Conservation (phyloP, 352 stramenopile species). For the Phytophthora cajani region DNA sequence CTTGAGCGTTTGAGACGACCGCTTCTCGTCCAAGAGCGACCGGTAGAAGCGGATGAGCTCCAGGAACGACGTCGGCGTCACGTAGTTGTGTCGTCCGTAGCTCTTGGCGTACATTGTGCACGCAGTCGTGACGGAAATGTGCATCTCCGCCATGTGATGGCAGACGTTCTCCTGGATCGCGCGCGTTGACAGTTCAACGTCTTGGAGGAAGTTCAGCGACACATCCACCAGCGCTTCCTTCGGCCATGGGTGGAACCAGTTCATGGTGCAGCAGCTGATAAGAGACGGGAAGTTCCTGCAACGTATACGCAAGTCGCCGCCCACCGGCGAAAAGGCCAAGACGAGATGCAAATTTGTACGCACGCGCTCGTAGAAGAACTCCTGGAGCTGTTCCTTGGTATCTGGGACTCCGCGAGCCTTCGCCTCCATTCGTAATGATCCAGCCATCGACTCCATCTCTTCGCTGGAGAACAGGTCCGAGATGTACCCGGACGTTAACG, state of each 20-base stretch:
- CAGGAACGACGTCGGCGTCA: constrained; percentile 93
- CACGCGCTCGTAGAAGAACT: constrained; percentile 92
- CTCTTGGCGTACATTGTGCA: constrained; percentile 80
- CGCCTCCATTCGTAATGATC: constrained; percentile 75
- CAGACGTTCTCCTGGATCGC: constrained; percentile 92
- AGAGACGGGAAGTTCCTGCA: constrained; percentile 85
- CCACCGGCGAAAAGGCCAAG: constrained; percentile 88
- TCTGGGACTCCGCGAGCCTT: constrained; percentile 89
- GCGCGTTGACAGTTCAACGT: constrained; percentile 66
- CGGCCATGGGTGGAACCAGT: constrained; percentile 94
- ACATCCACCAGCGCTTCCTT: constrained; percentile 90
- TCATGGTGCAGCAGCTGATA: constrained; percentile 75
- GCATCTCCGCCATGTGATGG: constrained; percentile 94
- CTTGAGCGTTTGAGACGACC: constrained; percentile 56
- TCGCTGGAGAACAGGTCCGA: constrained; percentile 87
- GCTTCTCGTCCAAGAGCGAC: constrained; percentile 67
- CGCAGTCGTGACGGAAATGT: constrained; percentile 83
- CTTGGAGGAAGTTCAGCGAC: constrained; percentile 83
- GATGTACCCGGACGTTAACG: constrained; percentile 81
- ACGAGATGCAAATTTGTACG: constrained; percentile 88
- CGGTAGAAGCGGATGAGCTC: constrained; percentile 95
- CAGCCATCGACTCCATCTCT: constrained; percentile 90
- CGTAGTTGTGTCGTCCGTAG: constrained; percentile 90
- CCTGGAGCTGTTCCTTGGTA: constrained; percentile 89
- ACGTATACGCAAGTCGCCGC: constrained; percentile 70